phyloP scores from a whole-genome alignment of 306 rosid genomes.

The Fragaria nilgerrensis region DNA sequence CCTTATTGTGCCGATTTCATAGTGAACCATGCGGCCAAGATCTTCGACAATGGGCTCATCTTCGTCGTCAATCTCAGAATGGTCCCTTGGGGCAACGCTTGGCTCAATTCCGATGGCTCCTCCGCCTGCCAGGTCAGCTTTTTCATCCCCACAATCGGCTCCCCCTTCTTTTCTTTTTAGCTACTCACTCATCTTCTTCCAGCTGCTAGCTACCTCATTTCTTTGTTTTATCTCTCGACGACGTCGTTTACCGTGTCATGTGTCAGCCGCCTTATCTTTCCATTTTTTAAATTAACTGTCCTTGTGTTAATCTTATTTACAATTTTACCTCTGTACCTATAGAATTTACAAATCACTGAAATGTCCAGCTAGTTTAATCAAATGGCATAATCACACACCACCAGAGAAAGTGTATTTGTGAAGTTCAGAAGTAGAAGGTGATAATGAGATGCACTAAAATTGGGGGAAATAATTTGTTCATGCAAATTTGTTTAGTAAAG shows the following conservation, averaged over 20 bases:
- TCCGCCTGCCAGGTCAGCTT: too few relatives aligned
- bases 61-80: slow-evolving; percentile 65
- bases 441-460: too few relatives aligned
- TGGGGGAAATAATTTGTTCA: neutral
- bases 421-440: too few relatives aligned
- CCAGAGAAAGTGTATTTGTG: too few relatives aligned
- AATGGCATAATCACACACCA: too few relatives aligned
- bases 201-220: neutral
- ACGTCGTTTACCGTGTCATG: neutral
- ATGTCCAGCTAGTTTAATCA: too few relatives aligned
- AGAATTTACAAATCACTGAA: neutral
- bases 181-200: neutral
- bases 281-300: neutral
- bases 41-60: slow-evolving; percentile 71
- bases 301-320: neutral
- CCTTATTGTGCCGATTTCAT: slow-evolving; percentile 86
- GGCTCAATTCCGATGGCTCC: slow-evolving; percentile 50
- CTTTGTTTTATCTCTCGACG: neutral
- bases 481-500: neutral
- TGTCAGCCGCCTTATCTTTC: neutral
- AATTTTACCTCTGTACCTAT: neutral
- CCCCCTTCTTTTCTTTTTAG: neutral
- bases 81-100: slow-evolving; percentile 92
- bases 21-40: slow-evolving; percentile 54
- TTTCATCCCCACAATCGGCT: neutral